A percentile compares a stretch with the other conserved stretches of the same genome.
Conservation (phyloP, 768 basidiomycete species). For the Podaxis sp. region DNA sequence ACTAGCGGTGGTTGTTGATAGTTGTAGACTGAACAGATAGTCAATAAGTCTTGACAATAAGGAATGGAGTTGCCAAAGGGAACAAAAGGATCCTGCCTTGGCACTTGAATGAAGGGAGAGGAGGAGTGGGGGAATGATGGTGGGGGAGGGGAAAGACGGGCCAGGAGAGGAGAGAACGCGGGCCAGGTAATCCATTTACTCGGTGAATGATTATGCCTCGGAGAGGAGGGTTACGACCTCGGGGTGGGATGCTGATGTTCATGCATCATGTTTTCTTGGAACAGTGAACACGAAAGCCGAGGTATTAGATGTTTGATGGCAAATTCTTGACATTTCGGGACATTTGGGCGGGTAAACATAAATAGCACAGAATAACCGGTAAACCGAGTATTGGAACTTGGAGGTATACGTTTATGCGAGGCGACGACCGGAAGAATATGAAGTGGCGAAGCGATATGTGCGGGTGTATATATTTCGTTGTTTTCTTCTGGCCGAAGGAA, state of each 20-base stretch:
- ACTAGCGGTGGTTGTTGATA: background rate
- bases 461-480: background rate
- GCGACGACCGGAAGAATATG: background rate
- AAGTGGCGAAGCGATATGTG: background rate
- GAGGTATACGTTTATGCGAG: background rate
- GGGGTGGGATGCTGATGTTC: conserved; percentile 4
- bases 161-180: background rate
- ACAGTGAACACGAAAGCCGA: conserved; percentile 10
- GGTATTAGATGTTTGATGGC: conserved; percentile 14
- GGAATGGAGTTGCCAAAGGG: background rate
- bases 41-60: background rate
- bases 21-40: background rate
- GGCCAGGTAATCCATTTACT: background rate
- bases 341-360: conserved; percentile 5
- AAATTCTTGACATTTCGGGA: background rate
- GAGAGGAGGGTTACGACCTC: conserved; percentile 14
- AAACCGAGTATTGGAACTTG: conserved; percentile 6
- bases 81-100: background rate
- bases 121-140: conserved; percentile 2
- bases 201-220: conserved; percentile 13
- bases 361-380: background rate
- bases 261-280: conserved; percentile 13
- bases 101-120: background rate
- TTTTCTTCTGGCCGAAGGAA: background rate
- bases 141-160: background rate